Evolutionary conservation across 1,284 basidiomycete species (phyloP), one percentile per base, ranked within the genome.

Genomic region (Irpex sp.): DNA sequence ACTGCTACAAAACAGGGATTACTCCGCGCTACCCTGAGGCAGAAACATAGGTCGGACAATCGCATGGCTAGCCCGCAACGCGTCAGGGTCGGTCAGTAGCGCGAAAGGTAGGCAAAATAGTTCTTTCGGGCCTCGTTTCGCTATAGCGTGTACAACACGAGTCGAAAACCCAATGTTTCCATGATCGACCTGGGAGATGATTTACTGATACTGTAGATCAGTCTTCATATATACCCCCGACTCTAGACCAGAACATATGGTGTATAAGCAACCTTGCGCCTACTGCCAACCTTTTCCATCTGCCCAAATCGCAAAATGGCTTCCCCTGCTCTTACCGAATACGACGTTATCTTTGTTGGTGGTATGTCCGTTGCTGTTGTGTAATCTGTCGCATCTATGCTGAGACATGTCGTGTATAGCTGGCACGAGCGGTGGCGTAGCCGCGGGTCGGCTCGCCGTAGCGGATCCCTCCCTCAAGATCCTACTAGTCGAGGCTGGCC

Each of bases 331-430:
- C 60, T 59, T 3, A 52, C 61, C 47, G 71, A 70, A 19, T 82
- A 77, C 69, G 82, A 83, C 65, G 77, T 83, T 38, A 77, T 83
- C 61, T 79, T 83, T 64, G 82, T 79, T 34, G 82, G 82, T 64
- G 82, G 82, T 78, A 56, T 55, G 76, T 67, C 34, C 19, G 68
- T 57, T 48, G 49, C 9, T 4, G 34, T 31, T 55, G n/a, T 36
- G 13, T 9, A 8, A 7, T 37, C 34, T 7, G 21, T 58, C 54
- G 5, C 77, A 80, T 59, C 67, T 82, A 0, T 51, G 26, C 26
- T 26, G 26, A 26, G 26, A 26, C 3, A 26, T 4, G 26, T 26
- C 26, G 26, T 26, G 3, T 65, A 0, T 59, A 82, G 81, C 79
- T 6, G 81, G 80, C 13, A 75, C 81, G 1, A 69, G 74, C 17